These are phyloP conservation scores for Xylaria flabelliformis DNA, from an alignment of 495 filamentous ascomycete species.

Conservation along the genomic window DNA sequence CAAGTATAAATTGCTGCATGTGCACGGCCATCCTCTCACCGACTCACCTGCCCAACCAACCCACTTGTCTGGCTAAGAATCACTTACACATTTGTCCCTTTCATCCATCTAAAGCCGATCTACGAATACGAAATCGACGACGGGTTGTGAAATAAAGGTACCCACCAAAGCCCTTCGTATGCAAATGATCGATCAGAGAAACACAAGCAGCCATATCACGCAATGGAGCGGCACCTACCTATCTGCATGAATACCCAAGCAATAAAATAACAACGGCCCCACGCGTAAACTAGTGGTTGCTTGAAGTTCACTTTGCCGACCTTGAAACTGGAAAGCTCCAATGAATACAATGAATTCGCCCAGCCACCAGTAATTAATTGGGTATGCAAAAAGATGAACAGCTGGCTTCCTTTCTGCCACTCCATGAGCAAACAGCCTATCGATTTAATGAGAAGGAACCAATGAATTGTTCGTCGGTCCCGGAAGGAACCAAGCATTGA, in stretches of 20 bases:
- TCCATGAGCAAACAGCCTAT: background rate
- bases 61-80: background rate
- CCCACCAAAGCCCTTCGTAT: background rate
- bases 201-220: background rate
- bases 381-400: background rate
- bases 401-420: background rate
- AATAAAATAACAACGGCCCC: background rate
- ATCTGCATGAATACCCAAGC: slow-evolving; percentile 15
- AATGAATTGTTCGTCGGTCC: background rate
- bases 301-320: background rate
- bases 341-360: background rate
- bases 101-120: background rate
- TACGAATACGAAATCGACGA: background rate
- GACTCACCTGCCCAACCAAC: background rate
- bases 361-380: background rate
- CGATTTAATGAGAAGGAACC: background rate
- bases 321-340: background rate
- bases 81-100: background rate
- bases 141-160: background rate
- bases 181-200: background rate
- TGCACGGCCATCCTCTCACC: background rate
- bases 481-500: background rate
- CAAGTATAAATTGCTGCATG: background rate
- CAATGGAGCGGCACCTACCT: background rate
- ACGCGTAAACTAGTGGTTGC: background rate